These are phyloP conservation scores for Hymenoscyphus linearis DNA, from an alignment of 2,329 filamentous ascomycete species.

Conservation along the genomic window DNA sequence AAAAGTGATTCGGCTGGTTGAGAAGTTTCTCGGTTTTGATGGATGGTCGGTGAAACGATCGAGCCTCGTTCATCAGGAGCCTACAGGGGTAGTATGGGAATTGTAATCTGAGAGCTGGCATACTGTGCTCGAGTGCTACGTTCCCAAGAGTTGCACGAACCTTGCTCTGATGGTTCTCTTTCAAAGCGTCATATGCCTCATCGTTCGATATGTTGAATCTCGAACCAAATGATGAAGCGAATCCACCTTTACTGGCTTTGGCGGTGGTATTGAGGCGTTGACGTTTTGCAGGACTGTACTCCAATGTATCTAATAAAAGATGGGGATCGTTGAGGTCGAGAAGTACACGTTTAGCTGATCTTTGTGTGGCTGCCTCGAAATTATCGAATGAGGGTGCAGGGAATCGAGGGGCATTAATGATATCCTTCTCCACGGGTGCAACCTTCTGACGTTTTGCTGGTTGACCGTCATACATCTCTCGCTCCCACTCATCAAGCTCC, in stretches of 20 bases:
- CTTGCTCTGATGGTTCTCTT: constrained; percentile 95
- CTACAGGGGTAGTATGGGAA: constrained; percentile 96
- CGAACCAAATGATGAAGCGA: constrained; percentile 67
- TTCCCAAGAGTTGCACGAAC: constrained; percentile 88
- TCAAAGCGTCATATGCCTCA: constrained; percentile 88
- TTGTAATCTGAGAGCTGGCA: constrained; percentile 84
- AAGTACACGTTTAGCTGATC: constrained; percentile 70
- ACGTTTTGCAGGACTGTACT: constrained; percentile 60
- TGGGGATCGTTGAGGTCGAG: constrained; percentile 86
- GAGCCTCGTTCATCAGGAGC: constrained; percentile 62
- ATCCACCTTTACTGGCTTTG: constrained; percentile 62
- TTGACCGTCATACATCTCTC: constrained; percentile 43
- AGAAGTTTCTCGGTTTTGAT: constrained; percentile 66
- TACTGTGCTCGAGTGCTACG: constrained; percentile 87
- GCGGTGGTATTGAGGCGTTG: constrained; percentile 48
- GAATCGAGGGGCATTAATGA: constrained; percentile 54
- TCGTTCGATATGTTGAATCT: constrained; percentile 97
- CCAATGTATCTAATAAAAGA: constrained; percentile 74
- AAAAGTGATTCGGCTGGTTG: constrained; percentile 66
- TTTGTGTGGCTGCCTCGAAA: constrained; percentile 67
- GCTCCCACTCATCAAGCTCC: constrained; percentile 57
- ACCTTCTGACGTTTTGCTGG: constrained; percentile 64
- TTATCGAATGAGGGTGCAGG: constrained; percentile 72
- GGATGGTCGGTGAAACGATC: constrained; percentile 79
- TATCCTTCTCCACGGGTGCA: constrained; percentile 48